phyloP scores from a whole-genome alignment of 345 rosid genomes.

The Salix suchowensis region DNA sequence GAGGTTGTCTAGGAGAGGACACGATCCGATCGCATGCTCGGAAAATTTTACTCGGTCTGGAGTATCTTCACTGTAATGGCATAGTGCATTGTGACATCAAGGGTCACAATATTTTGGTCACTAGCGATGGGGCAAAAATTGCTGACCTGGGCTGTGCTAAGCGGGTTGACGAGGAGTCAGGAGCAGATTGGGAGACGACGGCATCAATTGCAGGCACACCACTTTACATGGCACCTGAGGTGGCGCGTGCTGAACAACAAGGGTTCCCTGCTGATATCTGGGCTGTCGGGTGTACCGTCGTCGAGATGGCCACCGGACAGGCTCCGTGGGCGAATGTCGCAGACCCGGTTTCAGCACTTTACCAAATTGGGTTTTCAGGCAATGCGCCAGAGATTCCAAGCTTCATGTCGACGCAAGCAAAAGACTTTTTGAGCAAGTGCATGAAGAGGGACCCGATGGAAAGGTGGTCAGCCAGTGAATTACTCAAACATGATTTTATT shows the following conservation, averaged over 20 bases:
- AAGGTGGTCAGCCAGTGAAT: constrained; percentile 48
- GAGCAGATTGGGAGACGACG: not conserved
- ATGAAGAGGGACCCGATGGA: constrained; percentile 39
- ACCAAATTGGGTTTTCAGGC: constrained; percentile 42
- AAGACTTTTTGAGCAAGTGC: constrained; percentile 52
- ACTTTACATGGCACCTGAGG: constrained; percentile 65
- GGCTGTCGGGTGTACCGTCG: constrained; percentile 57
- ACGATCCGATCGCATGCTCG: constrained; percentile 40
- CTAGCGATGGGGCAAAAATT: constrained; percentile 36
- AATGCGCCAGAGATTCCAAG: constrained; percentile 42
- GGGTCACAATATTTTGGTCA: constrained; percentile 43
- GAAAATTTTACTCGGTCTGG: constrained; percentile 43
- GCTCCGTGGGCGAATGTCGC: constrained; percentile 34
- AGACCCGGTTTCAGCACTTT: constrained; percentile 44
- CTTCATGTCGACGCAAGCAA: constrained; percentile 33
- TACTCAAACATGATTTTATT: constrained; percentile 43
- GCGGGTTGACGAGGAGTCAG: constrained; percentile 12
- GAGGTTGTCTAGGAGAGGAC: constrained; percentile 44
- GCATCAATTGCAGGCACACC: constrained; percentile 44
- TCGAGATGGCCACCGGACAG: constrained; percentile 55
- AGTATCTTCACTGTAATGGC: constrained; percentile 52
- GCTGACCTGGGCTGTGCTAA: constrained; percentile 66
- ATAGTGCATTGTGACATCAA: constrained; percentile 79
- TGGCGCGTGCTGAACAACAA: constrained; percentile 53
- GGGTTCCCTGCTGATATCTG: constrained; percentile 52